Conservation (phyloP, 164 flowering plant genomes). For the Akebia trifoliata region DNA sequence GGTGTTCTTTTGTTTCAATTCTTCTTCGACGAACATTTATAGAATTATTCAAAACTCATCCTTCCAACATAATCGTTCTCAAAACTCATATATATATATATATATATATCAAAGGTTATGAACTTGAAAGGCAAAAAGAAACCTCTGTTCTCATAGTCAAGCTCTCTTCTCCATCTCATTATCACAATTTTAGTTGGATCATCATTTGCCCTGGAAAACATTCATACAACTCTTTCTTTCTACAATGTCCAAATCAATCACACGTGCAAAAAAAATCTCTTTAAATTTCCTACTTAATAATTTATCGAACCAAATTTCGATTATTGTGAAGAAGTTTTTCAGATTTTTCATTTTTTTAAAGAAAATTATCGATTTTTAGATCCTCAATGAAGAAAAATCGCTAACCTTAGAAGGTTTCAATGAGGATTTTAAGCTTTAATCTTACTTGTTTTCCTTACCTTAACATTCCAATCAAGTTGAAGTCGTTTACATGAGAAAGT, state of each 20-base stretch:
- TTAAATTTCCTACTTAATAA: background rate
- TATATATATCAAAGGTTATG: background rate
- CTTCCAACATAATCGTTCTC: background rate
- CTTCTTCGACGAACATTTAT: constrained; percentile 27
- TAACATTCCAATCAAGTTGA: too few relatives aligned
- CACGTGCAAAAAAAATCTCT: constrained; percentile 19
- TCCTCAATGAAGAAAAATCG: too few relatives aligned
- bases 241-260: constrained; percentile 34
- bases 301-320: background rate
- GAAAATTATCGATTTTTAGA: too few relatives aligned
- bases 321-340: too few relatives aligned
- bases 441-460: too few relatives aligned
- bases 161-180: constrained; percentile 44
- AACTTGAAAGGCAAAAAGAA: constrained; percentile 6
- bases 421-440: too few relatives aligned
- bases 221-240: constrained; percentile 24
- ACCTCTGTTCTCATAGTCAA: constrained; percentile 18
- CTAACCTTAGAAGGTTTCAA: too few relatives aligned
- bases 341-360: too few relatives aligned
- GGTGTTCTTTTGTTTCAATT: constrained; percentile 44
- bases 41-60: constrained; percentile 16
- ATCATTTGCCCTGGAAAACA: constrained; percentile 24
- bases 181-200: constrained; percentile 48
- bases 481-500: too few relatives aligned
- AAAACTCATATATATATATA: too few relatives aligned